Evolutionary conservation across 2,329 filamentous ascomycete species (phyloP).

Genomic region (Ceratocystis ficicola): DNA sequence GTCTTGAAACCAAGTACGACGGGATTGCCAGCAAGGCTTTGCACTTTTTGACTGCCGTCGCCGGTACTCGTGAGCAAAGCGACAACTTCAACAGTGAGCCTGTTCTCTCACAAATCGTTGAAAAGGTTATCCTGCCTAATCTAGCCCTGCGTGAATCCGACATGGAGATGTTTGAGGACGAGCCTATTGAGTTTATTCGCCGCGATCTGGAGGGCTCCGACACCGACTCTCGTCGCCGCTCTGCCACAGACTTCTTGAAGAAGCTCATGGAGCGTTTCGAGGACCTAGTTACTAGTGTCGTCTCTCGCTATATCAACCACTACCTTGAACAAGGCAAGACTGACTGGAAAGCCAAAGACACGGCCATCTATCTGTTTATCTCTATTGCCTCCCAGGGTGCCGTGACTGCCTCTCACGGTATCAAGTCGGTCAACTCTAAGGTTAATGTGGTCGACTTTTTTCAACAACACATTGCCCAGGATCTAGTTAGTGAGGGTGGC

Average conservation of each 20-base stretch:
- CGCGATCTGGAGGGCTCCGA: conserved; percentile 92
- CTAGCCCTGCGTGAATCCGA: conserved; percentile 85
- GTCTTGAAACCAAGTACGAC: conserved; percentile 84
- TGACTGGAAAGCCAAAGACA: conserved; percentile 97
- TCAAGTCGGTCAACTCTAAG: conserved; percentile 76
- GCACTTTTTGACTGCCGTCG: conserved; percentile 85
- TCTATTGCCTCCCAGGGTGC: conserved; percentile 87
- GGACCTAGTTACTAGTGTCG: conserved; percentile 69
- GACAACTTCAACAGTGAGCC: conserved; percentile 72
- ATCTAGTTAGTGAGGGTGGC: conserved; percentile 59
- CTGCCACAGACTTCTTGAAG: conserved; percentile 86
- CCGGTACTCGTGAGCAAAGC: conserved; percentile 64
- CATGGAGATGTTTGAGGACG: conserved; percentile 91
- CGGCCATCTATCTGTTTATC: conserved; percentile 91
- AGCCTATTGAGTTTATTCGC: conserved; percentile 96
- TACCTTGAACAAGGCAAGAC: conserved; percentile 68
- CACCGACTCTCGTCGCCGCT: conserved; percentile 80
- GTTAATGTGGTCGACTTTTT: conserved; percentile 93
- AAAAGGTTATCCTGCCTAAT: conserved; percentile 92
- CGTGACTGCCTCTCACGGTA: conserved; percentile 76
- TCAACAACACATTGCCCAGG: conserved; percentile 79
- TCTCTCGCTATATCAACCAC: conserved; percentile 73
- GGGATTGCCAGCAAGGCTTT: conserved; percentile 86
- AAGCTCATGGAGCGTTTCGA: conserved; percentile 86
- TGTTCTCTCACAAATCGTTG: conserved; percentile 73